phyloP scores from a whole-genome alignment of 164 flowering plant genomes.

The Kalanchoe fedtschenkoi region DNA sequence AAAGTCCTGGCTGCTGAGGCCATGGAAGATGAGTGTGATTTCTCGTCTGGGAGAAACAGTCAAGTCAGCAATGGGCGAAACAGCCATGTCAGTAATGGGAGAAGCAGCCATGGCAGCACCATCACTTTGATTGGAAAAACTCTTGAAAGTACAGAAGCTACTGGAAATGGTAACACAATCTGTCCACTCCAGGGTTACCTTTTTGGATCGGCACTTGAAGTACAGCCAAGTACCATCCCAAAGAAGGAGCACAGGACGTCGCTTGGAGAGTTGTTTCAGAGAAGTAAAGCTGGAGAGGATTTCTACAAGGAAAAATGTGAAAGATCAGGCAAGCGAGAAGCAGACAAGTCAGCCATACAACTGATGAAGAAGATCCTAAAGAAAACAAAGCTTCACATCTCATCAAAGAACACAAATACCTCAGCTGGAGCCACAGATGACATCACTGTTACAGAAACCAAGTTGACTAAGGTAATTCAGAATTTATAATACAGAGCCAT shows the following conservation, averaged over 20 bases:
- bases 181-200: slow-evolving; percentile 82
- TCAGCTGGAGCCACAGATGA: slow-evolving; percentile 24
- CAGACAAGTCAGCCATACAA: slow-evolving; percentile 44
- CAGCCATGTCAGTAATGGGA: slow-evolving; percentile 54
- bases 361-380: slow-evolving; percentile 57
- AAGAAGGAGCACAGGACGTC: slow-evolving; percentile 71
- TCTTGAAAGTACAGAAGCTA: slow-evolving; percentile 24
- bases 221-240: slow-evolving; percentile 27
- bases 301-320: slow-evolving; percentile 19
- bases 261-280: slow-evolving; percentile 81
- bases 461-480: slow-evolving; percentile 49
- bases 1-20: slow-evolving; percentile 61
- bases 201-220: slow-evolving; percentile 55
- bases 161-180: slow-evolving; percentile 23
- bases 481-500: neutral
- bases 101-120: slow-evolving; percentile 54
- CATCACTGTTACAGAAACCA: slow-evolving; percentile 47
- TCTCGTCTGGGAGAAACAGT: slow-evolving; percentile 66
- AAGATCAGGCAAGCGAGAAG: slow-evolving; percentile 35
- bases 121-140: slow-evolving; percentile 55
- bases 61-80: slow-evolving; percentile 50
- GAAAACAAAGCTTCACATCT: slow-evolving; percentile 32
- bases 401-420: slow-evolving; percentile 25
- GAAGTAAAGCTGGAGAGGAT: slow-evolving; percentile 44
- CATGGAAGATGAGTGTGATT: slow-evolving; percentile 35